These are phyloP conservation scores for Venturia effusa DNA, from an alignment of 2,329 filamentous ascomycete species.

Conservation along the genomic window DNA sequence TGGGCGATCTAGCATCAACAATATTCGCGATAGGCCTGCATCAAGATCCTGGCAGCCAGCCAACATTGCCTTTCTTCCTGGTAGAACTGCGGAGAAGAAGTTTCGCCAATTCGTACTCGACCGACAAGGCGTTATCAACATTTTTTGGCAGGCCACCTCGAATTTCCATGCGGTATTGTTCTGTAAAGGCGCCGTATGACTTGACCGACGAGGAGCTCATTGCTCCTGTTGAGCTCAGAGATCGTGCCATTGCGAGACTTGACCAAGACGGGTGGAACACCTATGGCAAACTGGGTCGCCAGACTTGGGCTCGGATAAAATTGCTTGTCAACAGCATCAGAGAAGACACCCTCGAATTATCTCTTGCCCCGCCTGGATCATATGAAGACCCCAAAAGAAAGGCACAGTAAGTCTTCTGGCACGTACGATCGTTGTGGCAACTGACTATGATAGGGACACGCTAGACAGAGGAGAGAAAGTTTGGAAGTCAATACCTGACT, in stretches of 20 bases:
- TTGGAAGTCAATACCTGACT: conserved; percentile 2
- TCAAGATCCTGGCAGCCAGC: conserved; percentile 23
- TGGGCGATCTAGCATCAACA: conserved; percentile 20
- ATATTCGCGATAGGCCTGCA: conserved; percentile 27
- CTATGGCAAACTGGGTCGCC: conserved; percentile 30
- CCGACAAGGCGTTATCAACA: conserved; percentile 40
- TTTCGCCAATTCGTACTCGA: conserved; percentile 22
- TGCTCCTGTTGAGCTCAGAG: conserved; percentile 31
- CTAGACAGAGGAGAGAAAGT: conserved; percentile 1
- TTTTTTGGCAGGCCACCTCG: conserved; percentile 47
- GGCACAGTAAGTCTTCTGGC: not conserved
- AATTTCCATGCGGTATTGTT: conserved; percentile 42
- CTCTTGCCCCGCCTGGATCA: conserved; percentile 29
- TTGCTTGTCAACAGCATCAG: conserved; percentile 39
- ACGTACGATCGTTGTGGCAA: not conserved
- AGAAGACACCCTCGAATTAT: conserved; percentile 50
- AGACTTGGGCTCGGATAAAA: conserved; percentile 37
- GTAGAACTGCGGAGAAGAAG: conserved; percentile 24
- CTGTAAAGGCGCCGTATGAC: conserved; percentile 44
- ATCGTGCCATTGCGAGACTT: conserved; percentile 28
- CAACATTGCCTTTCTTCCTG: conserved; percentile 26
- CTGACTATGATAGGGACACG: not conserved
- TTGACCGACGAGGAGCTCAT: conserved; percentile 40
- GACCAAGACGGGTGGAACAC: conserved; percentile 45
- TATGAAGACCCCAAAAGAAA: not conserved